Conservation (phyloP, 1,284 basidiomycete species). For the Cerrena zonata region DNA sequence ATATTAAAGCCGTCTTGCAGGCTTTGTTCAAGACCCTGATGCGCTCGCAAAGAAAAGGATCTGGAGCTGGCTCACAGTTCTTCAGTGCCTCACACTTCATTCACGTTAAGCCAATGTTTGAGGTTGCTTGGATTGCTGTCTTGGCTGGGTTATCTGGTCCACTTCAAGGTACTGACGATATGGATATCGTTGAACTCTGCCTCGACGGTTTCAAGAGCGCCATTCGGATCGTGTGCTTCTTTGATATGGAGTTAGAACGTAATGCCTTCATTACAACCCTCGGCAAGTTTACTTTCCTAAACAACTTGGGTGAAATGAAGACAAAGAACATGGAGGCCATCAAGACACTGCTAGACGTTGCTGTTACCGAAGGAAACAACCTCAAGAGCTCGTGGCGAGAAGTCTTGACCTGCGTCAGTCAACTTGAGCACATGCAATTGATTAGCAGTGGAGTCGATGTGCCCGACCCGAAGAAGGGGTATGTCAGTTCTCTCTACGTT, state of each 20-base stretch:
- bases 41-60: slow-evolving; percentile 77
- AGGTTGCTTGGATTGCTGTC: slow-evolving; percentile 96
- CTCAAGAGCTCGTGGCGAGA: slow-evolving; percentile 94
- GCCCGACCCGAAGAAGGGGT: slow-evolving; percentile 81
- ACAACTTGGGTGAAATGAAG: slow-evolving; percentile 96
- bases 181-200: slow-evolving; percentile 87
- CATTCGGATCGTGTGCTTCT: slow-evolving; percentile 89
- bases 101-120: slow-evolving; percentile 95
- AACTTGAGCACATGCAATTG: slow-evolving; percentile 94
- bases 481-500: slow-evolving; percentile 27
- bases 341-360: slow-evolving; percentile 87
- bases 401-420: slow-evolving; percentile 90
- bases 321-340: slow-evolving; percentile 98
- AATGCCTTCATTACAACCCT: slow-evolving; percentile 97
- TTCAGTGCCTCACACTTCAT: slow-evolving; percentile 92
- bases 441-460: slow-evolving; percentile 84
- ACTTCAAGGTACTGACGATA: slow-evolving; percentile 86
- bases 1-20: slow-evolving; percentile 34
- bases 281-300: slow-evolving; percentile 94
- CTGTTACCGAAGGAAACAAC: slow-evolving; percentile 89
- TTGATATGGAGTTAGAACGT: slow-evolving; percentile 90
- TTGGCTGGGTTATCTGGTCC: slow-evolving; percentile 89
- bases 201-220: slow-evolving; percentile 91
- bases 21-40: slow-evolving; percentile 87
- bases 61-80: slow-evolving; percentile 75